Base-by-base conservation (phyloP, 208 protist genomes). In the Leishmania arabica region DNA sequence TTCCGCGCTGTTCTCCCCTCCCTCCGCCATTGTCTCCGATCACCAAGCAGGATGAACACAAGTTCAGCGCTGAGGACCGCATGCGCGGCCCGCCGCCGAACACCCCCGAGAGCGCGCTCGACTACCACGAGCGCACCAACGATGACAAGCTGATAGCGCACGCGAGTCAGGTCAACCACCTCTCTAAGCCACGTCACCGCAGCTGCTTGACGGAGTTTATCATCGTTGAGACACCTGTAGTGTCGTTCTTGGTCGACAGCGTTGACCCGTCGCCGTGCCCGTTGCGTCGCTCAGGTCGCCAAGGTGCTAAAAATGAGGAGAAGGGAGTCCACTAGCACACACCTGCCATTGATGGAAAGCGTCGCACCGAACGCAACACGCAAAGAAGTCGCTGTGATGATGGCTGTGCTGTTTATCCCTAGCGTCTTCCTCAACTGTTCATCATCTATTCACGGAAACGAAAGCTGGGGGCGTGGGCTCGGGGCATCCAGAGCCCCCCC, bases 161-260 rank as follows among this genome's bases (percentile, higher is more conserved):
- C n/a, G 65, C 65, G 13, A 21, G 21, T 8, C 71, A 42, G 21
- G 13, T 58, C 58, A 73, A 74, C n/a, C 73, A 65, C 34, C 15
- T 53, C 53, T 42, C 60, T 1, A 53, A 71, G 21, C 62, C 24
- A 45, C 66, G 71, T 0, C 54, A 62, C 21, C 53, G 47, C 31
- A 74, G 34, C n/a, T 49, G 24, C 42, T 56, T 53, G 65, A 42
- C 73, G 31, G 37, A 37, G 9, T 83, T 68, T 24, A 40, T 69
- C 42, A 64, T 75, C 11, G 74, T 83, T 21, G 60, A 79, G 66
- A 68, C 66, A 1, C 80, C 80, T 2, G 64, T 69, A 34, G 65
- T 66, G 3, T 78, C 60, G 0, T 79, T 75, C n/a, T 49, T 83
- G 47, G 64, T 54, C 13, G 80, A 83, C 74, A 83, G 64, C 8